Conservation (phyloP, 495 filamentous ascomycete genomes). For the Cenococcum geophilum region DNA sequence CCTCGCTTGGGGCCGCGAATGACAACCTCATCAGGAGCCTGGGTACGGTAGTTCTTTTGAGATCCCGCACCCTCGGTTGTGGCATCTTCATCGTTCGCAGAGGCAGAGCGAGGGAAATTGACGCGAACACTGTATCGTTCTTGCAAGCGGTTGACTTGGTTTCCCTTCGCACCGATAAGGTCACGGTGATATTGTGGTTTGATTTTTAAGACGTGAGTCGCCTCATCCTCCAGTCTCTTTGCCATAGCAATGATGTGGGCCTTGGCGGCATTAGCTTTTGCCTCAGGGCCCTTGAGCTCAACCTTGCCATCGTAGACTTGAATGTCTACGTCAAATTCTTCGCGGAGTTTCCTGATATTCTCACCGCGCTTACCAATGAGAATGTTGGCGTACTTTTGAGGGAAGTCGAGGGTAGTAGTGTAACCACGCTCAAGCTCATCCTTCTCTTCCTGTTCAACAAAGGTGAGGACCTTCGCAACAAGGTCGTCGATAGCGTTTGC, state of each 20-base stretch:
- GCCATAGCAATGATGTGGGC: slow-evolving; percentile 65
- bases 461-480: slow-evolving; percentile 60
- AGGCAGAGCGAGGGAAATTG: slow-evolving; percentile 77
- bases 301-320: slow-evolving; percentile 71
- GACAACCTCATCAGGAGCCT: slow-evolving; percentile 82
- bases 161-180: slow-evolving; percentile 59
- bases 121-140: slow-evolving; percentile 87
- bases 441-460: slow-evolving; percentile 75
- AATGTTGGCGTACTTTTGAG: slow-evolving; percentile 86
- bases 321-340: slow-evolving; percentile 96
- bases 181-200: slow-evolving; percentile 81
- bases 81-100: slow-evolving; percentile 58
- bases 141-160: slow-evolving; percentile 63
- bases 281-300: slow-evolving; percentile 64
- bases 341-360: slow-evolving; percentile 90
- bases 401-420: slow-evolving; percentile 80
- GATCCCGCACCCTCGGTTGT: slow-evolving; percentile 59
- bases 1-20: slow-evolving; percentile 86
- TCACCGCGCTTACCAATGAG: slow-evolving; percentile 88
- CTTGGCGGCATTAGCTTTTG: slow-evolving; percentile 77
- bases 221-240: slow-evolving; percentile 80
- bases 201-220: slow-evolving; percentile 77
- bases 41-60: slow-evolving; percentile 53
- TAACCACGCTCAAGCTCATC: slow-evolving; percentile 86
- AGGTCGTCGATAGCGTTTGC: slow-evolving; percentile 62